Base-by-base conservation (phyloP, 1,284 basidiomycete species). In the Pseudozyma hubeiensis region DNA sequence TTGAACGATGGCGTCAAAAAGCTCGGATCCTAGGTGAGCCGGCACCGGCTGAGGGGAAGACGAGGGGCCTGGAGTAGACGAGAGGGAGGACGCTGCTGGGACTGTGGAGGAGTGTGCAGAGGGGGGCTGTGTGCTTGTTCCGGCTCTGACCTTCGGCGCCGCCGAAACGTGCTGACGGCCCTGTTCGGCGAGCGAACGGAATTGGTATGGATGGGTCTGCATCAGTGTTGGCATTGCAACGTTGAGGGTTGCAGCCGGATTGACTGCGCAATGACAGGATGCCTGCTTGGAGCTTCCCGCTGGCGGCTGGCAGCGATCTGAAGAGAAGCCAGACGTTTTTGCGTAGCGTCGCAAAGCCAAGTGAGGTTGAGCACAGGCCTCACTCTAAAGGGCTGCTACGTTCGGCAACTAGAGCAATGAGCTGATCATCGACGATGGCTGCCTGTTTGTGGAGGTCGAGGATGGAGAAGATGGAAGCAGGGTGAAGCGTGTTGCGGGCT, bases 1-100 rank as follows among this genome's bases (percentile, higher is more conserved):
- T 39, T 73, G 70, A 10, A 73, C 70, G 17, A 73, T 68, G 4
- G 70, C 70, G 41, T 73, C 70, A 34, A 64, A 73, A 35, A 68
- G 53, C 40, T 64, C 70, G 3, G 65, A 64, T 14, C 70, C 57
- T 3, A 53, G 58, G 19, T 64, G 61, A 45, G 64, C 10, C 9
- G 45, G 17, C 37, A 51, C 59, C 14, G 64, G 31, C 29, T 56
- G 57, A 37, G 37, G 17, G 5, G 39, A 17, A n/a, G 47, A 49
- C 6, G 46, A 16, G 11, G 46, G n/a, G 7, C 11, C n/a, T n/a
- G 50, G 4, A 8, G 9, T 10, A 30, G 14, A 34, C 16, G 51
- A n/a, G 41, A 43, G n/a, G 14, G 29, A 7, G 19, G 53, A 14
- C 17, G 24, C 8, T 5, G 33, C n/a, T 19, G 35, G 17, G 9